Evolutionary conservation across 1,284 basidiomycete genomes (phyloP).

Genomic region (Puccinia hordei): DNA sequence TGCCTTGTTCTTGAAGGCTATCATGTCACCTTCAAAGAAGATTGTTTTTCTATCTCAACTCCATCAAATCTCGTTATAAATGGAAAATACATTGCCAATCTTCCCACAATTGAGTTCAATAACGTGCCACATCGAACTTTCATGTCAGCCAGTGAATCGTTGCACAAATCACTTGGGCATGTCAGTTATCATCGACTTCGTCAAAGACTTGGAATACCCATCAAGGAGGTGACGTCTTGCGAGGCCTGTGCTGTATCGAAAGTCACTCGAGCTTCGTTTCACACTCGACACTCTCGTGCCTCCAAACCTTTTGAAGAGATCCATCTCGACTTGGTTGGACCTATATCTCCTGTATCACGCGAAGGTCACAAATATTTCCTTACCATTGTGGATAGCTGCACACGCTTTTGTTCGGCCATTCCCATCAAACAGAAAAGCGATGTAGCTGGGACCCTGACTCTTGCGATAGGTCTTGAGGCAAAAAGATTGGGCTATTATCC

Average conservation of each 20-base stretch:
- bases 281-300: not conserved
- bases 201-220: not conserved
- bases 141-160: not conserved
- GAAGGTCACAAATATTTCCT: not conserved
- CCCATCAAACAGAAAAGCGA: not conserved
- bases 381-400: not conserved
- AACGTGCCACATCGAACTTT: too few species aligned
- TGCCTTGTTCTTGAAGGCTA: too few species aligned
- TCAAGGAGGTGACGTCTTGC: not conserved
- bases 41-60: too few species aligned
- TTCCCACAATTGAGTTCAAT: too few species aligned
- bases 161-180: conserved; percentile 18
- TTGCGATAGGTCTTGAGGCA: not conserved
- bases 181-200: not conserved
- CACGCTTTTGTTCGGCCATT: not conserved
- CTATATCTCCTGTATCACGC: not conserved
- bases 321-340: not conserved
- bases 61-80: too few species aligned
- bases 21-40: too few species aligned
- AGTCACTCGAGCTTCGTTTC: not conserved
- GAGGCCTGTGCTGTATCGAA: not conserved
- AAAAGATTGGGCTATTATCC: not conserved
- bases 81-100: too few species aligned
- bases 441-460: not conserved
- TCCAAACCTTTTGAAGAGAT: not conserved